A percentile compares a stretch with the other conserved stretches of the same genome.
Evolutionary conservation across 306 rosid genomes (phyloP).

Genomic region (Trichosanthes truncata): DNA sequence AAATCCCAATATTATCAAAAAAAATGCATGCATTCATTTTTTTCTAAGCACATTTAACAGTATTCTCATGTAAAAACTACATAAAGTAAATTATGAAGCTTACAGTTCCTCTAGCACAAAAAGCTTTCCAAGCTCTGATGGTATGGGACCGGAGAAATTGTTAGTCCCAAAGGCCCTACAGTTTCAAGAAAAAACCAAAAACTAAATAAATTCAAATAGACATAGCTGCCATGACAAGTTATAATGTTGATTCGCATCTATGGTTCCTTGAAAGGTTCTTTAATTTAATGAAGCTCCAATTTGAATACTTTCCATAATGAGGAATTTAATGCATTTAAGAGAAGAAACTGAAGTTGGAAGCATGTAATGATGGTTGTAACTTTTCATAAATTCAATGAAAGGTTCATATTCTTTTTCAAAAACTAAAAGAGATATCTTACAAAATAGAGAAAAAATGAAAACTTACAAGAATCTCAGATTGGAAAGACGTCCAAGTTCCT

Average conservation of each 20-base stretch:
- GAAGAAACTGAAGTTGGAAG: too few species aligned
- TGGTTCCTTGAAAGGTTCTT: too few species aligned
- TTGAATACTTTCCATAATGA: too few species aligned
- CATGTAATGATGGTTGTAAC: too few species aligned
- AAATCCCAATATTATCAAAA: too few species aligned
- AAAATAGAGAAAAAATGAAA: neutral
- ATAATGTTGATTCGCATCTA: neutral
- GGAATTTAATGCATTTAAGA: too few species aligned
- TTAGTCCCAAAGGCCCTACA: constrained; percentile 41
- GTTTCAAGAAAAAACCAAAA: neutral
- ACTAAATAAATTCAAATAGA: neutral
- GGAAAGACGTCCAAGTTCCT: constrained; percentile 50
- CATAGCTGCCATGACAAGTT: neutral
- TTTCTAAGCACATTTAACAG: too few species aligned
- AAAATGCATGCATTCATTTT: too few species aligned
- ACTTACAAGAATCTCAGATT: constrained; percentile 38
- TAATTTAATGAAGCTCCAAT: neutral
- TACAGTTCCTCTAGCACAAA: constrained; percentile 37
- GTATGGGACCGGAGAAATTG: constrained; percentile 65
- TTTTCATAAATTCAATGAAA: too few species aligned
- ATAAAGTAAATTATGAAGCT: constrained; percentile 9
- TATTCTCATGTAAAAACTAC: too few species aligned
- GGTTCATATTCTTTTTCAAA: too few species aligned
- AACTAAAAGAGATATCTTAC: neutral
- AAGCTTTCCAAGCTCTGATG: constrained; percentile 62